Percentiles rank a stretch among this genome's conserved stretches.
Conservation (phyloP, 1,139 yeast species). For the Magnusiomyces magnusii region DNA sequence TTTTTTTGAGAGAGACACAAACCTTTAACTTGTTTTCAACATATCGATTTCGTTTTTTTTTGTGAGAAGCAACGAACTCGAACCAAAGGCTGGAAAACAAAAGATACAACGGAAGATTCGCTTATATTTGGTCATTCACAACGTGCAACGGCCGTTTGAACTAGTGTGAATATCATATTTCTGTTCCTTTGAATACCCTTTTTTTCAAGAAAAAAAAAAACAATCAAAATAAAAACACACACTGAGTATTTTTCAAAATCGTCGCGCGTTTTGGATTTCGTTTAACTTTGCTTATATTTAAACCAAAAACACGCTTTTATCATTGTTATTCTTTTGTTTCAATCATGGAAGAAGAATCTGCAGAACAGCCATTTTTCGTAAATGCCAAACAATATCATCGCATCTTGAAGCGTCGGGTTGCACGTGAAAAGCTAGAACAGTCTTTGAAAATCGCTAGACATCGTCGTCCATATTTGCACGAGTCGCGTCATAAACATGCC, state of each 20-base stretch:
- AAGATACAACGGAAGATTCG: not conserved
- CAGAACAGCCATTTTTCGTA: conserved; percentile 92
- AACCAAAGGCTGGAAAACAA: not conserved
- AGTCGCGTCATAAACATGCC: conserved; percentile 97
- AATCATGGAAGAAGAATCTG: conserved; percentile 27
- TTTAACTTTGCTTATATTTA: not conserved
- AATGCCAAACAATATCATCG: conserved; percentile 98
- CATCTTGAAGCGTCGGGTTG: conserved; percentile 83
- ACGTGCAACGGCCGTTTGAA: not conserved
- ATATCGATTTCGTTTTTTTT: too few relatives aligned
- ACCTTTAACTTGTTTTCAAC: too few relatives aligned
- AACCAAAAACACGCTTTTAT: not conserved
- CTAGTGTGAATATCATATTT: not conserved
- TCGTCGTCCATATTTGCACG: conserved; percentile 90
- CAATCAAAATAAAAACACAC: not conserved
- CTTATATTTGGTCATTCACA: not conserved
- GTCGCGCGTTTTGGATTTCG: not conserved
- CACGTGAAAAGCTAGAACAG: conserved; percentile 90
- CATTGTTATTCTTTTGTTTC: not conserved
- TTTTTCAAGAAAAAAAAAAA: not conserved
- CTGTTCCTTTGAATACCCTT: not conserved
- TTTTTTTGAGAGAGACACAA: too few relatives aligned
- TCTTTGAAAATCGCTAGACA: conserved; percentile 80
- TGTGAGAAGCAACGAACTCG: not conserved
- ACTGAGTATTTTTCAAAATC: not conserved